Conservation (phyloP, 2,329 filamentous ascomycete genomes). For the Didymella segeticola region DNA sequence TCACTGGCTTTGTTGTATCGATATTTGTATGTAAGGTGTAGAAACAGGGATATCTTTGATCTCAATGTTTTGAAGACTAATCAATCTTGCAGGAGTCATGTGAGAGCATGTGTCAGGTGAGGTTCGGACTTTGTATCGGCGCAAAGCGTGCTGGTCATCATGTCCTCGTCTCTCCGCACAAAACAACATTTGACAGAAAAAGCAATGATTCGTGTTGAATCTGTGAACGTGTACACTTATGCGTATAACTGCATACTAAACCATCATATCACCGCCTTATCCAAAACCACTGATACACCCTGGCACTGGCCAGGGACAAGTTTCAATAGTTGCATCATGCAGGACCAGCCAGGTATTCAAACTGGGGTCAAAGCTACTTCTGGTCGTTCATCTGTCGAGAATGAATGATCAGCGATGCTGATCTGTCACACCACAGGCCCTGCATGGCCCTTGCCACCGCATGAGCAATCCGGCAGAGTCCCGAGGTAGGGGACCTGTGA, state of each 20-base stretch:
- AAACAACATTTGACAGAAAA: not conserved
- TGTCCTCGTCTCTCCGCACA: not conserved
- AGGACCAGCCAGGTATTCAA: not conserved
- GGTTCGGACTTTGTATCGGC: too few species aligned
- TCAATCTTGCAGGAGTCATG: not conserved
- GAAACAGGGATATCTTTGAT: not conserved
- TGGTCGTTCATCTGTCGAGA: not conserved
- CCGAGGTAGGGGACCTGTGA: not conserved
- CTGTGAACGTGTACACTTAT: not conserved
- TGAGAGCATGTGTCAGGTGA: too few species aligned
- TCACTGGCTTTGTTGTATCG: too few species aligned
- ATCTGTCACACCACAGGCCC: not conserved
- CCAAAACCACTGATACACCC: slow-evolving; percentile 3
- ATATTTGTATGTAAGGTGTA: too few species aligned
- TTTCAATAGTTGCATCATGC: not conserved
- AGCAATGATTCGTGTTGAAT: not conserved
- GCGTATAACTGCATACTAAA: slow-evolving; percentile 1
- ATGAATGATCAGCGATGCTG: slow-evolving; percentile 4
- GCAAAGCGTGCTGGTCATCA: too few species aligned
- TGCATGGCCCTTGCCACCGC: not conserved
- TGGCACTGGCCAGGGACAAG: not conserved
- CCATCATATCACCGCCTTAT: not conserved
- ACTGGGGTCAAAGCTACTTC: not conserved
- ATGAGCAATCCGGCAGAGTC: not conserved
- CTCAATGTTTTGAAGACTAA: not conserved